Evolutionary conservation across 176 grass and related monocot species (phyloP).

Genomic region (Musa itinerans): DNA sequence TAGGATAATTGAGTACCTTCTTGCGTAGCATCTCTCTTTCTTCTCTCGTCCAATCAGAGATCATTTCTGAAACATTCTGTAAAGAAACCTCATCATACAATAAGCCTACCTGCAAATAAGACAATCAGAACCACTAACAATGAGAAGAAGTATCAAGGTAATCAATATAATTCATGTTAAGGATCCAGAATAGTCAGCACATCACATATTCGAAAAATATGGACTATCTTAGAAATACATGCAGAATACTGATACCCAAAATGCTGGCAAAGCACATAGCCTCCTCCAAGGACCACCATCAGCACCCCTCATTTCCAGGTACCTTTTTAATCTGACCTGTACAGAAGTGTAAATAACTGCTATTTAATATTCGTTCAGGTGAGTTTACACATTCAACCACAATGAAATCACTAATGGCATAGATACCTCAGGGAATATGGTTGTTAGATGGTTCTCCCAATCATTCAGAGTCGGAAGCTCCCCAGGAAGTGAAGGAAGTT

Average conservation of each 20-base stretch:
- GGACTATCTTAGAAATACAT: neutral
- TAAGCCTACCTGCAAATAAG: slow-evolving; percentile 57
- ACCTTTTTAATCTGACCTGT: slow-evolving; percentile 95
- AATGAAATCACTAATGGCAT: slow-evolving; percentile 1
- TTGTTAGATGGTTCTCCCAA: slow-evolving; percentile 99
- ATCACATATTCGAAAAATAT: neutral
- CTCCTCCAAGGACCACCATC: slow-evolving; percentile 98
- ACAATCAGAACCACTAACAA: neutral
- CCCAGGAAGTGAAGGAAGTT: slow-evolving; percentile 69
- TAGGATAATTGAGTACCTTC: slow-evolving; percentile 34
- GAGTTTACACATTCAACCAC: neutral
- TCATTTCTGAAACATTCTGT: slow-evolving; percentile 81
- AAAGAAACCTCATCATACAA: slow-evolving; percentile 86
- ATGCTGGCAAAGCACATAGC: slow-evolving; percentile 90
- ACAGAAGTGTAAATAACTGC: slow-evolving; percentile 16
- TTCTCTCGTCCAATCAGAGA: slow-evolving; percentile 81
- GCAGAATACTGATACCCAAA: slow-evolving; percentile 55
- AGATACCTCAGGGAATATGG: slow-evolving; percentile 94
- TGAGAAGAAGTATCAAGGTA: neutral
- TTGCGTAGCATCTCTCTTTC: slow-evolving; percentile 82
- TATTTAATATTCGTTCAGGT: neutral
- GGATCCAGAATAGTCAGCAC: neutral
- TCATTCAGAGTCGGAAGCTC: slow-evolving; percentile 91
- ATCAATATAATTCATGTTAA: neutral
- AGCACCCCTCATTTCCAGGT: slow-evolving; percentile 98